Percentiles rank a stretch among this genome's conserved stretches.
Conservation (phyloP, 306 rosid species). For the Sphenostylis stenocarpa region DNA sequence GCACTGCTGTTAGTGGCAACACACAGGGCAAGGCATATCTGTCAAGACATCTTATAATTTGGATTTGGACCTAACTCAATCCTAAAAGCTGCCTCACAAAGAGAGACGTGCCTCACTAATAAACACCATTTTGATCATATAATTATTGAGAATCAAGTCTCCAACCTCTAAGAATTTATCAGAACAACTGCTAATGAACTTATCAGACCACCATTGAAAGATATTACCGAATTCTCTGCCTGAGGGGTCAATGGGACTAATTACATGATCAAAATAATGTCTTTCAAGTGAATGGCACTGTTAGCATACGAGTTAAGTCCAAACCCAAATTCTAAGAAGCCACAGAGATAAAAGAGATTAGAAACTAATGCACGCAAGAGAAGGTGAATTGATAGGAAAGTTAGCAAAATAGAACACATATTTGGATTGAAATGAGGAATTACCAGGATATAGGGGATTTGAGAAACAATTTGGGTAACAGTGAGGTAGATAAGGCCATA, state of each 20-base stretch:
- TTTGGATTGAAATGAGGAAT: neutral
- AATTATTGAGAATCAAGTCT: neutral
- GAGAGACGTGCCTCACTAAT: neutral
- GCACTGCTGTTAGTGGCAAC: conserved; percentile 68
- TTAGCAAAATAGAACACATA: neutral
- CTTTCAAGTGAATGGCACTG: neutral
- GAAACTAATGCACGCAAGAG: neutral
- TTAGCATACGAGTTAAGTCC: neutral
- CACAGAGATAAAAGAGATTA: conserved; percentile 21
- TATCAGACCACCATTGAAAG: too few species aligned
- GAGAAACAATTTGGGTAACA: conserved; percentile 47
- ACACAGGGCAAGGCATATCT: conserved; percentile 71
- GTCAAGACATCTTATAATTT: conserved; percentile 22
- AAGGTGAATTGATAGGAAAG: neutral
- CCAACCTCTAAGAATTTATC: neutral
- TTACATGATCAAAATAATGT: neutral
- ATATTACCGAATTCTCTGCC: too few species aligned
- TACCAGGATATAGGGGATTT: conserved; percentile 65
- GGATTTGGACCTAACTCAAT: neutral
- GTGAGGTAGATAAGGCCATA: conserved; percentile 80
- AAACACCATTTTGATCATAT: too few species aligned
- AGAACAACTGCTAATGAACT: neutral
- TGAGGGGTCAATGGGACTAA: too few species aligned
- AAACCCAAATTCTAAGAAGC: neutral
- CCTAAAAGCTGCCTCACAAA: neutral